Evolutionary conservation across 176 grass and related monocot genomes (phyloP), one percentile per base, ranked within the genome.

Genomic region (Cenchrus americanus): DNA sequence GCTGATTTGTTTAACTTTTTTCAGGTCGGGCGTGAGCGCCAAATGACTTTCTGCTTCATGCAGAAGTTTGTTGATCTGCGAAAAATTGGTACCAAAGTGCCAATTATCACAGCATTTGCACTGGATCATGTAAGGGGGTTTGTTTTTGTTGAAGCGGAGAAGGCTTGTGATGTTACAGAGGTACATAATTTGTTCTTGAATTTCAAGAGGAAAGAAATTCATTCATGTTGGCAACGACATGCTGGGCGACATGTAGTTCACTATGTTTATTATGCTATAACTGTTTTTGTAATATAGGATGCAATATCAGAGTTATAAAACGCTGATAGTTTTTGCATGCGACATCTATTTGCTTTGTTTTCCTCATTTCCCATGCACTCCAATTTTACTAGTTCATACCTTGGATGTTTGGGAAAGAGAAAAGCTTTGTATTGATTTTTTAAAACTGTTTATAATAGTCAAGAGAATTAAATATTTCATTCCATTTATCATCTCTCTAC

Each of bases 91-190:
- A 92, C 79, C 8, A 96, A 87, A 88, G 70, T 99, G 23, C 89
- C 92, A 71, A 94, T 95, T 90, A 75, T 90, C 73, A 96, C 96
- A 82, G 89, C 87, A 78, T 96, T 99, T 88, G 77, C 93, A 42
- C 85, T 96, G 21, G 96, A 99, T 77, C 96, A 99, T 88, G 85
- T 94, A n/a, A 96, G 94, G 80, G 96, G 93, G 66, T 92, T 88
- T 87, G 47, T 99, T 89, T 99, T 94, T 84, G 77, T 99, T 85
- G 96, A 99, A 91, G 96, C 96, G 49, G 96, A 96, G 40, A 99
- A 99, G 87, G 86, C 87, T 49, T 90, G 85, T 77, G 91, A 96
- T 89, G 87, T 99, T 93, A 92, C 78, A 1, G 93, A 94, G 96
- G 96, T 99, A 90, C 47, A 55, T n/a, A 57, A 42, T 83, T 41